Base-by-base conservation (phyloP, 352 stramenopile genomes). In the Phytophthora capsici region DNA sequence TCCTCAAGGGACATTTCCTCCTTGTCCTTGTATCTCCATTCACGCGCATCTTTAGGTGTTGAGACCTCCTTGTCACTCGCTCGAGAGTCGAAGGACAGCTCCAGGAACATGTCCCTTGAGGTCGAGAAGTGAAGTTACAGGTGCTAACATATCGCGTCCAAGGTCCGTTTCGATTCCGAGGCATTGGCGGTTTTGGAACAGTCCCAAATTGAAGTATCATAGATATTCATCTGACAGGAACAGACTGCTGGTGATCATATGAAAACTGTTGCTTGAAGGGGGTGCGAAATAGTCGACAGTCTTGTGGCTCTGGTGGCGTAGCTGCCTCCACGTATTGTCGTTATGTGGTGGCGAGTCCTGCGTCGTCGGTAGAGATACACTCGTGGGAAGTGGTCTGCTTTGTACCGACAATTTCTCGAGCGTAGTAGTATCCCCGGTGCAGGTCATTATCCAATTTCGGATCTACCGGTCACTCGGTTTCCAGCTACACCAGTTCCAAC, bases 1-100 rank as follows among this genome's bases (percentile, higher is more conserved):
- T 74, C 69, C 41, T 85, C 75, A 8, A 89, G 64, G 16, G 80
- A 88, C 20, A 63, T 54, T 23, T 63, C 63, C 14, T 62, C 19
- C 14, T 68, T 51, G 1, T 63, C 57, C 4, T 73, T 28, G 30
- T 67, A 55, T 4, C 45, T 23, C 49, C 43, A 41, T 9, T 49
- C 44, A 40, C 40, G 23, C 20, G 32, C 19, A 46, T 51, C 20
- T 13, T 26, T 53, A 17, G 64, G 56, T 7, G 28, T 13, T 23
- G 45, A 45, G 16, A 41, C 22, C 4, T 45, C 50, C 45, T 65
- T 57, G 16, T 62, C 48, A 5, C 47, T 62, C 3, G 52, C 34
- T 4, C 32, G 17, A 13, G 71, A 70, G 19, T 66, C 63, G 48
- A 74, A 74, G 22, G 66, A 79, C 58, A 79, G 12, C 48, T 79